phyloP scores from a whole-genome alignment of 1,139 yeast genomes.

The Kodamaea derodonti region DNA sequence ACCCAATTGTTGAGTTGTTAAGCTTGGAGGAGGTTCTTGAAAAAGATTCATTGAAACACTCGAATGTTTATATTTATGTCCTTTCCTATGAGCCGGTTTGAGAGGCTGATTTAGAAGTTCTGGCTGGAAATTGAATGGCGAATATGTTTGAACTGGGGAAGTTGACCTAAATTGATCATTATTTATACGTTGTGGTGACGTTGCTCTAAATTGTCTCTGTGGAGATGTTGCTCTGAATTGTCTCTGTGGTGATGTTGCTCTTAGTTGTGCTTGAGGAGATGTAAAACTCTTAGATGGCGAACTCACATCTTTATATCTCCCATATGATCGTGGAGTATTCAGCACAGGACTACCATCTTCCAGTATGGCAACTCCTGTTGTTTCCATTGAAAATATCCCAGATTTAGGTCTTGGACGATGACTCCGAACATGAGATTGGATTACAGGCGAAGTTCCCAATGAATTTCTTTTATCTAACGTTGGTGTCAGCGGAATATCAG shows the following conservation, averaged over 20 bases:
- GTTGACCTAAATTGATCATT: conserved; percentile 37
- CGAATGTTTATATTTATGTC: conserved; percentile 93
- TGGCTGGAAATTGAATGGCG: conserved; percentile 53
- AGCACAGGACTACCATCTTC: conserved; percentile 27
- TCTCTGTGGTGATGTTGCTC: background rate
- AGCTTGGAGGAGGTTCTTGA: conserved; percentile 75
- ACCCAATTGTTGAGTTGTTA: conserved; percentile 53
- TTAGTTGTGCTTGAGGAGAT: background rate
- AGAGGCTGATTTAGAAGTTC: conserved; percentile 25
- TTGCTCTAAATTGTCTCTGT: background rate
- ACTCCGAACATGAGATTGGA: conserved; percentile 19
- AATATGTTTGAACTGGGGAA: conserved; percentile 38
- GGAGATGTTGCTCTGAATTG: background rate
- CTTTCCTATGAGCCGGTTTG: conserved; percentile 72
- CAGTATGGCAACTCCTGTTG: conserved; percentile 23
- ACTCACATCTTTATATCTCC: conserved; percentile 12
- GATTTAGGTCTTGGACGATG: conserved; percentile 32
- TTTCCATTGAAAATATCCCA: conserved; percentile 31
- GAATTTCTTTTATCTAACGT: conserved; percentile 14
- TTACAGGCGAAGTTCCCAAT: conserved; percentile 21
- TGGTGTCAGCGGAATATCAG: conserved; percentile 9
- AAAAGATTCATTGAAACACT: conserved; percentile 96
- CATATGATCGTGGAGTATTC: conserved; percentile 3
- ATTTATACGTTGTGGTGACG: conserved; percentile 22
- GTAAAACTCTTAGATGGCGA: conserved; percentile 13